Base-by-base conservation (phyloP, 2,329 filamentous ascomycete genomes). In the Scedosporium minutisporum region DNA sequence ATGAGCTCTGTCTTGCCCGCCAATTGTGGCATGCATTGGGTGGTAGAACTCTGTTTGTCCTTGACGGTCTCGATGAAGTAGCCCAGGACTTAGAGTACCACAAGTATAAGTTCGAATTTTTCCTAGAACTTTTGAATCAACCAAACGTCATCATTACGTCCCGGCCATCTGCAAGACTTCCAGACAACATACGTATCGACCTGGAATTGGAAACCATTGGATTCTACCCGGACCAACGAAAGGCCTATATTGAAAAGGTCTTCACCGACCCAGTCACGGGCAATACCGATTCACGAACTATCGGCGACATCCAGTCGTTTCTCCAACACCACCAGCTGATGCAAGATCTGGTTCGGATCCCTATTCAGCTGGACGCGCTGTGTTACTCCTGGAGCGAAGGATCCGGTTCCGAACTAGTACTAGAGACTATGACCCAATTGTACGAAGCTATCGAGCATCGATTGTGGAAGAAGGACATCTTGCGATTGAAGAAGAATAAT, bases 11-110 rank as follows among this genome's bases (percentile, higher is more conserved):
- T n/a, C n/a, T n/a, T n/a, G n/a, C n/a, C n/a, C n/a, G n/a, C n/a
- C n/a, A n/a, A n/a, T n/a, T n/a, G n/a, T n/a, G n/a, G n/a, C n/a
- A n/a, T n/a, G n/a, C n/a, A n/a, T n/a, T n/a, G n/a, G n/a, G n/a
- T 33, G 46, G n/a, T 21, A 69, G 61, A 59, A 76, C 71, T 18
- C 67, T 79, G 0, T 76, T 77, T 57, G 55, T 78, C 14, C 70
- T 79, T 12, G 77, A 80, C 65, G 77, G 77, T 4, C 63, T 78
- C 12, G 77, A 80, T 61, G 77, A 80, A 70, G 66, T 78, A 9
- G 69, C 67, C 1, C 29, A 3, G 29, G 66, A 67, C 6, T 57
- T 71, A 7, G n/a, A n/a, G n/a, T n/a, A n/a, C n/a, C n/a, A n/a
- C n/a, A n/a, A n/a, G n/a, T n/a, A n/a, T n/a, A n/a, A n/a, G n/a